These are phyloP conservation scores for Penstemon newberryi DNA, from an alignment of 257 asterid genomes.

Conservation along the genomic window DNA sequence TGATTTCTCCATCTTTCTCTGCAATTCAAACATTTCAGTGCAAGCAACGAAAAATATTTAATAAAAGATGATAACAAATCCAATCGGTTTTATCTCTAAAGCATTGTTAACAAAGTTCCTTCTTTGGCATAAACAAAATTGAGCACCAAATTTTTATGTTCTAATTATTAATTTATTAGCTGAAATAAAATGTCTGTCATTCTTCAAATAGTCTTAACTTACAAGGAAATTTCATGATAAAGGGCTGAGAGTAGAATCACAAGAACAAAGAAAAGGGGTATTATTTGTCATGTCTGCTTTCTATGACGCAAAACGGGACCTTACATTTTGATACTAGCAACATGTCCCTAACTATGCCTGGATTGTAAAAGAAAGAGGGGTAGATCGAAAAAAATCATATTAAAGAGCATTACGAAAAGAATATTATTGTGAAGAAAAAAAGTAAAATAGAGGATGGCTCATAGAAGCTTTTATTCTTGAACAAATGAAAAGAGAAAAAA, in stretches of 20 bases:
- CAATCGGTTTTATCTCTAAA: neutral
- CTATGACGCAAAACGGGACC: neutral
- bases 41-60: neutral
- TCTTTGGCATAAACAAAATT: conserved; percentile 9
- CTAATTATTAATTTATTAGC: neutral
- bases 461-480: neutral
- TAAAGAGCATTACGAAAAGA: neutral
- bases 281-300: neutral
- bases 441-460: neutral
- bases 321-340: neutral
- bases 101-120: neutral
- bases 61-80: neutral
- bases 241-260: neutral
- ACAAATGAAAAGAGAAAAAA: neutral
- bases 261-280: neutral
- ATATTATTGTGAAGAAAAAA: neutral
- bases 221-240: neutral
- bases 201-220: neutral
- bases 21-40: conserved; percentile 34
- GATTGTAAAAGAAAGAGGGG: too few relatives aligned
- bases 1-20: conserved; percentile 88
- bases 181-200: neutral
- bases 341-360: neutral
- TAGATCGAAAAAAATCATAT: neutral
- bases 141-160: neutral